These are phyloP conservation scores for Termitomyces eurrhizus DNA, from an alignment of 768 basidiomycete genomes.

Conservation along the genomic window DNA sequence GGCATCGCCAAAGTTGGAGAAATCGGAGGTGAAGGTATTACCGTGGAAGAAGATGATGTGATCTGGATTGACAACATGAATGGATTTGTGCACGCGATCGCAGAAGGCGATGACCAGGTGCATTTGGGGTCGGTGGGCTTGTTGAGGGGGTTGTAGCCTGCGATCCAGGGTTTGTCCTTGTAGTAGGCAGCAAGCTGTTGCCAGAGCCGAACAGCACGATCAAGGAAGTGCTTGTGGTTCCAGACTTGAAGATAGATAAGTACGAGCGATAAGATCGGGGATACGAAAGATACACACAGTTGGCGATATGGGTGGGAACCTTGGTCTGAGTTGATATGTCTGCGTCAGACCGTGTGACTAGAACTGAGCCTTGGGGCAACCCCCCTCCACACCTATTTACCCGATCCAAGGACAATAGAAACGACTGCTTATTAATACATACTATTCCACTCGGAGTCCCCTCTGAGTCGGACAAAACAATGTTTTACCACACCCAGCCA, in stretches of 20 bases:
- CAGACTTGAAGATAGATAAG: constrained; percentile 44
- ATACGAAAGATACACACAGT: constrained; percentile 31
- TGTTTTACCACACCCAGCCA: no score
- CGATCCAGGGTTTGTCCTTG: constrained; percentile 70
- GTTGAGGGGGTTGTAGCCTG: constrained; percentile 85
- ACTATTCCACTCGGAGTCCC: no score
- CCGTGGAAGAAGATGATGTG: constrained; percentile 81
- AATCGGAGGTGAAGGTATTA: constrained; percentile 78
- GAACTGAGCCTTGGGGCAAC: no score
- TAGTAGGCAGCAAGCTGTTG: constrained; percentile 71
- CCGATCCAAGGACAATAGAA: no score
- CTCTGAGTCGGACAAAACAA: no score
- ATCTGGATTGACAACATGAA: constrained; percentile 63
- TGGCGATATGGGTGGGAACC: constrained; percentile 66
- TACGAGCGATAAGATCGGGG: not conserved
- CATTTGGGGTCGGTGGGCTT: constrained; percentile 74
- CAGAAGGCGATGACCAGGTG: no score
- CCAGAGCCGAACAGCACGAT: constrained; percentile 77
- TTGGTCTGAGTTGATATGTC: constrained; percentile 71
- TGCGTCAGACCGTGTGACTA: no score
- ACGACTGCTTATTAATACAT: no score
- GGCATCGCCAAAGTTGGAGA: no score
- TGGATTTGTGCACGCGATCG: constrained; percentile 61
- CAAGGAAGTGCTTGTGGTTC: constrained; percentile 84
- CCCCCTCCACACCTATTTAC: no score